Conservation (phyloP, 371 early-diverging fungal species). For the Thermomucor indicae-seudaticae region DNA sequence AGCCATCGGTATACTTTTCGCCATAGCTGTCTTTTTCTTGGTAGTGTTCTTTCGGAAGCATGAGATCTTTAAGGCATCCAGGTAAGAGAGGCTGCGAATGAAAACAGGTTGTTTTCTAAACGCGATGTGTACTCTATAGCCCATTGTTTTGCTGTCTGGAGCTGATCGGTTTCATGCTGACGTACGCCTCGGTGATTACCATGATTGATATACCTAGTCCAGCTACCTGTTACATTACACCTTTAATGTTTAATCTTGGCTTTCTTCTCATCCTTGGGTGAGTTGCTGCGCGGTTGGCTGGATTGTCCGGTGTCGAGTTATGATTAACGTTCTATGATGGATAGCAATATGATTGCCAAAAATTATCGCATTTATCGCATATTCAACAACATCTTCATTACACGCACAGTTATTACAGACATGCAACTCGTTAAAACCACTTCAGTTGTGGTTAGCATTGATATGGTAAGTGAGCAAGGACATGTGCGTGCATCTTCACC, state of each 20-base stretch:
- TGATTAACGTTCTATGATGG: background rate
- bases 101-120: background rate
- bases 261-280: constrained; percentile 53
- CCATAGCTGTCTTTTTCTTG: constrained; percentile 25
- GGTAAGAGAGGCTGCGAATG: constrained; percentile 22
- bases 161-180: constrained; percentile 49
- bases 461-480: constrained; percentile 34
- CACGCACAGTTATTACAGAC: constrained; percentile 55
- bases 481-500: background rate
- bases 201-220: constrained; percentile 49
- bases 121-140: constrained; percentile 15
- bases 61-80: constrained; percentile 55
- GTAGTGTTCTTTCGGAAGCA: constrained; percentile 38
- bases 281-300: background rate
- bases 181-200: constrained; percentile 45
- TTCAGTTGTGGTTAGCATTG: constrained; percentile 35
- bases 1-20: constrained; percentile 28
- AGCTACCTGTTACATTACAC: constrained; percentile 41
- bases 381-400: constrained; percentile 59
- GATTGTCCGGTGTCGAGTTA: background rate
- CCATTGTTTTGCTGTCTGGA: constrained; percentile 59
- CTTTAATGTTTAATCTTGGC: constrained; percentile 48
- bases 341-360: constrained; percentile 60
- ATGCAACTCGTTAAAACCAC: constrained; percentile 48
- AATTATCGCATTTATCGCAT: constrained; percentile 61